Conservation (phyloP, 83 land plant species). For the Picea mariana region DNA sequence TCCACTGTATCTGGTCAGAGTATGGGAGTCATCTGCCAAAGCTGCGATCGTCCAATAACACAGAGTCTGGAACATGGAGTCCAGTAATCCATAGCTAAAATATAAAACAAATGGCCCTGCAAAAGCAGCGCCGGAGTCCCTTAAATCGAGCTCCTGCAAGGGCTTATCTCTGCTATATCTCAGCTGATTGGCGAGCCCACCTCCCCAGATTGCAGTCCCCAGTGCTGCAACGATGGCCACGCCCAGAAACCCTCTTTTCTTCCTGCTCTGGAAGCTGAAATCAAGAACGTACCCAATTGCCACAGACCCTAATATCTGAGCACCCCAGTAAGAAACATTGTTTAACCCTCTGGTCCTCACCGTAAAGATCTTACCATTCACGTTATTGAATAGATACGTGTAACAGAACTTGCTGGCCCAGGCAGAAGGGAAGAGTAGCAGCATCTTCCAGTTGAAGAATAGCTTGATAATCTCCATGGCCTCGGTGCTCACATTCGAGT, state of each 20-base stretch:
- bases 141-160: constrained; percentile 45
- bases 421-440: no score
- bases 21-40: constrained; percentile 70
- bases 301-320: no score
- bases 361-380: no score
- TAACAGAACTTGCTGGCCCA: no score
- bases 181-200: constrained; percentile 52
- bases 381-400: no score
- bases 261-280: no score
- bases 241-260: no score
- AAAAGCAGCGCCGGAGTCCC: constrained; percentile 40
- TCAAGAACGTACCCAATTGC: no score
- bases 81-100: background rate
- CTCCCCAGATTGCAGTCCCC: no score
- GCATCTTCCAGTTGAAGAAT: constrained; percentile 66
- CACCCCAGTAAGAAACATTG: no score
- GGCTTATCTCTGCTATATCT: constrained; percentile 30
- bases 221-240: no score
- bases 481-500: constrained; percentile 47
- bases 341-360: no score
- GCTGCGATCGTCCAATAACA: constrained; percentile 90
- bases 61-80: constrained; percentile 19
- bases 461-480: constrained; percentile 50
- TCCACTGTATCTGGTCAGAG: constrained; percentile 78
- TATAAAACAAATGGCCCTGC: constrained; percentile 85